phyloP scores from a whole-genome alignment of 345 rosid genomes.

The Linum trigynum region DNA sequence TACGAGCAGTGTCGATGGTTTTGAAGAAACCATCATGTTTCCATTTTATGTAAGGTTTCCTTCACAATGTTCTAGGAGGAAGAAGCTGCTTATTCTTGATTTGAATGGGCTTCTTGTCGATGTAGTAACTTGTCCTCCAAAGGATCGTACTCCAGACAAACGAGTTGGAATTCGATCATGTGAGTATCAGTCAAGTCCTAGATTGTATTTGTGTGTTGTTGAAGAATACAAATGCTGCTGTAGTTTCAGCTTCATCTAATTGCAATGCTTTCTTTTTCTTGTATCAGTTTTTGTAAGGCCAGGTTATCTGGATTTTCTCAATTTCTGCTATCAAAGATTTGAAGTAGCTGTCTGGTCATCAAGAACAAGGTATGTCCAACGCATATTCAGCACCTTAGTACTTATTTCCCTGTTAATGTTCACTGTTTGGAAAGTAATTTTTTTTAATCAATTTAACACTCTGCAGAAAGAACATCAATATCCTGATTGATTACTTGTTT shows the following conservation, averaged over 20 bases:
- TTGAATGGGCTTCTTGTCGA: conserved; percentile 82
- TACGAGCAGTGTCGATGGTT: neutral
- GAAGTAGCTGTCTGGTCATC: conserved; percentile 88
- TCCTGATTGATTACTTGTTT: conserved; percentile 49
- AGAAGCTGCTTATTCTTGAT: conserved; percentile 73
- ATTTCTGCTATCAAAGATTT: conserved; percentile 74
- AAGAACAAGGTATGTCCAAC: conserved; percentile 42
- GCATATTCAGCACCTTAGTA: neutral
- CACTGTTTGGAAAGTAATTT: neutral
- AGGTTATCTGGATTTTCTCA: conserved; percentile 46
- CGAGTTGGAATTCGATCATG: conserved; percentile 46
- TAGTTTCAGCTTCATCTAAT: neutral
- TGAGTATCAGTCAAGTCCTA: conserved; percentile 19
- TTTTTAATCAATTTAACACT: neutral
- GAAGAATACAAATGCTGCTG: neutral
- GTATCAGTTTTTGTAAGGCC: conserved; percentile 71
- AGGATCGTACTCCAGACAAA: conserved; percentile 37
- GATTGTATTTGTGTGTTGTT: neutral
- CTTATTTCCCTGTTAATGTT: neutral
- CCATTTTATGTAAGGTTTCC: neutral
- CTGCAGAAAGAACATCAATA: conserved; percentile 50
- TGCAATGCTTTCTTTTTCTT: conserved; percentile 8
- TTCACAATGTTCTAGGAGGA: conserved; percentile 9
- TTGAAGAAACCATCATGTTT: neutral
- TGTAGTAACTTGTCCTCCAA: conserved; percentile 37